Base-by-base conservation (phyloP, 2,329 filamentous ascomycete species). In the Penicillium sp. region DNA sequence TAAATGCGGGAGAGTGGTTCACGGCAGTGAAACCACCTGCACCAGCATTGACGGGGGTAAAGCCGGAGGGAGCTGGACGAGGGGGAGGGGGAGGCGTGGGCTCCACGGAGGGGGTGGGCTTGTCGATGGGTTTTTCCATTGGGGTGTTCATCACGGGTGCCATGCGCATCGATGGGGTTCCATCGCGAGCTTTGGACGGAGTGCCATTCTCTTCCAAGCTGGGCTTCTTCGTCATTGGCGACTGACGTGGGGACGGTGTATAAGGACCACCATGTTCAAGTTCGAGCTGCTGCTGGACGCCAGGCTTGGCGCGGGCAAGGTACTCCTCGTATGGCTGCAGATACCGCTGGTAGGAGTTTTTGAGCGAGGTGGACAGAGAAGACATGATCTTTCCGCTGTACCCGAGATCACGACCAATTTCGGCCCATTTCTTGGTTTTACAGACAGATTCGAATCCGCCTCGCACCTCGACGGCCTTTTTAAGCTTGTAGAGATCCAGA, bases 341-440 rank as follows among this genome's bases (percentile, higher is more conserved):
- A 92, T 95, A 99, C 78, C 94, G 89, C 75, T 97, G 93, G 71
- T 96, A 99, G 0, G 95, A 98, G 76, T 99, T 99, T 76, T 98
- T 99, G 45, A 99, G 84, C 5, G 95, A 98, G 0, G 95, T 99
- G 6, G 95, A 99, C 51, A 99, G 81, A 8, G 95, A 98, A 2
- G 94, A 98, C 95, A 99, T 99, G 65, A 99, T 99, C 81, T 99
- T 99, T 74, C 95, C 95, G 73, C 94, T 98, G 78, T 99, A 99
- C 57, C 95, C 95, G 52, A 99, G 81, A 75, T 98, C 95, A 71
- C 95, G 88, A 37, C 95, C 95, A 69, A 99, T 98, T 77, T 99
- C 95, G 16, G 95, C 95, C 95, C 95, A 99, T 80, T 98, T 98
- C 80, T 99, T 99, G 58, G 89, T 85, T 78, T 97, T 97, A 84